Base-by-base conservation (phyloP, 2,329 filamentous ascomycete genomes). In the Talaromyces sp. region DNA sequence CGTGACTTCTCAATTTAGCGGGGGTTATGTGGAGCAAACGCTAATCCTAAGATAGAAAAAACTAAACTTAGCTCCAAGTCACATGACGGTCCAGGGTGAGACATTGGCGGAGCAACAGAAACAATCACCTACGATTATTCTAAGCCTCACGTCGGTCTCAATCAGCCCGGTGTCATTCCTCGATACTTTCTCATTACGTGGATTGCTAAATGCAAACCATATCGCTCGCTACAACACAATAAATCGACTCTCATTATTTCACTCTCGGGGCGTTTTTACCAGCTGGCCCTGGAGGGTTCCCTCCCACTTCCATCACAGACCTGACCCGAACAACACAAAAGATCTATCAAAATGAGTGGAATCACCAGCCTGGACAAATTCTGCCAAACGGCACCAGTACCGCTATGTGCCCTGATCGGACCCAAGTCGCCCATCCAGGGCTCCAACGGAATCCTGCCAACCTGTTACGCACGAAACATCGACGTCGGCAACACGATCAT, bases 401-500 rank as follows among this genome's bases (percentile, higher is more conserved):
- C 95, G 66, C 81, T 98, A 73, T 99, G 95, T 81, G 87, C 92
- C 61, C 85, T 93, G 64, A 87, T 99, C 70, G 95, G 95, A 19
- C 86, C 89, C 37, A 70, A 75, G 6, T 80, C 80, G n/a, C 70
- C 78, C 54, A 86, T 90, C 72, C 88, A 88, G 35, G 87, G 92
- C 69, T 85, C 86, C 65, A 86, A 89, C 13, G 91, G 93, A 70
- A 95, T 97, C 69, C 90, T 97, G 77, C 88, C 95, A 65, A 87
- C 89, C 74, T 99, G 95, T 83, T 98, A 94, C 81, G 91, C 95
- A 66, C 89, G 95, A 66, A 96, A 95, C 73, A 94, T 99, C 78
- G 93, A 97, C 79, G 80, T 98, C 70, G 95, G 93, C 71, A 99
- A 99, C 81, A 99, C 95, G 47, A 94, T 98, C 81, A 99, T 99